Base-by-base conservation (phyloP, 75 land plant species). In the Picea sitchensis region DNA sequence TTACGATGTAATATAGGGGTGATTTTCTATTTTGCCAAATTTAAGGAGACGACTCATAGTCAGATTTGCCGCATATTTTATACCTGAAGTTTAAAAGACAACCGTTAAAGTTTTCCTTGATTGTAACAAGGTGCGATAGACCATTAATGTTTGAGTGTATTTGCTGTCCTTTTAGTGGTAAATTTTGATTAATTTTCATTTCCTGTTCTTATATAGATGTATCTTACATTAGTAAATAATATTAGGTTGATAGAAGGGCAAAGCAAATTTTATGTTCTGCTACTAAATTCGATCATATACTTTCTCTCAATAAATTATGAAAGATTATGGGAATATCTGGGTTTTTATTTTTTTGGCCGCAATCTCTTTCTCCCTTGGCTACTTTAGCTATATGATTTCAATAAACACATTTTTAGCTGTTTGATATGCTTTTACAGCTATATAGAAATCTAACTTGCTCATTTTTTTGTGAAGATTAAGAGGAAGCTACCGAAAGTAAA, bases 401-500 rank as follows among this genome's bases (percentile, higher is more conserved):
- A 4, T 57, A 30, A 36, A 15, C 11, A 51, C 12, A 1, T 9
- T 51, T 2, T 51, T 51, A 81, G 41, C 59, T 30, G 54, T 63
- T 61, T 73, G 15, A 65, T 59, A 32, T 72, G 17, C 44, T 6
- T 69, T 65, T 6, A 8, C 38, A 18, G 54, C 7, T 51, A 65
- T 65, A 76, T 76, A n/a, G 15, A 23, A 69, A 47, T 57, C 78
- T 51, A 41, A 78, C 17, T 65, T 59, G 38, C 65, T 51, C 58
- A 17, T 30, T 71, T 81, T 71, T 72, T 59, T 58, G 23, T 84
- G 57, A 90, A 96, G 99, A 81, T 91, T 3, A 89, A 87, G 83
- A 88, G 88, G 78, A 95, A 89, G 80, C 79, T 95, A 32, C 99
- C 99, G 18, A 98, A 98, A 84, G 98, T 93, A 21, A 98, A 98